Percentiles rank a stretch among this genome's conserved stretches.
phyloP scores from a whole-genome alignment of 169 alveolate species.

The Cryptosporidium parvum region DNA sequence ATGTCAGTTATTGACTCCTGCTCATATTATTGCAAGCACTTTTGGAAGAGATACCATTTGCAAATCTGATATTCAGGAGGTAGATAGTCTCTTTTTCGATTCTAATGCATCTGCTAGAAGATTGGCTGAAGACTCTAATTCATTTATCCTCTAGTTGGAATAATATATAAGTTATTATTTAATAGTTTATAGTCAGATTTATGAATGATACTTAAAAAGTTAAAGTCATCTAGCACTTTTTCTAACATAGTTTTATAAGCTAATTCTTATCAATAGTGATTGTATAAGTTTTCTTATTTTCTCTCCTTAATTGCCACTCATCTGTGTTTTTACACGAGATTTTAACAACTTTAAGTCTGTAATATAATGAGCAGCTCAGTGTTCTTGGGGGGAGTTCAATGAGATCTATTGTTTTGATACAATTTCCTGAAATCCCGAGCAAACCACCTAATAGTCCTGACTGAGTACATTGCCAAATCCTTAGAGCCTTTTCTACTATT shows the following conservation, averaged over 20 bases:
- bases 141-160: constrained; percentile 83
- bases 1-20: constrained; percentile 96
- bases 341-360: constrained; percentile 78
- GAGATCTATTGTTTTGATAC: constrained; percentile 42
- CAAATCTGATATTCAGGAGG: constrained; percentile 93
- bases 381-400: constrained; percentile 38
- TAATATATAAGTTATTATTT: not conserved
- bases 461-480: constrained; percentile 78
- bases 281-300: constrained; percentile 83
- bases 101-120: constrained; percentile 96
- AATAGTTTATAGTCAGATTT: not conserved
- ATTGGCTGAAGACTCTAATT: constrained; percentile 92
- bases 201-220: not conserved
- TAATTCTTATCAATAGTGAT: constrained; percentile 75
- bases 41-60: constrained; percentile 91
- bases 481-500: constrained; percentile 68
- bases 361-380: constrained; percentile 20
- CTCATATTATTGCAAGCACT: constrained; percentile 94
- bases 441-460: constrained; percentile 76
- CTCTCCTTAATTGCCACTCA: constrained; percentile 84
- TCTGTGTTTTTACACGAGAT: constrained; percentile 81
- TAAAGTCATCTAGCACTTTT: not conserved
- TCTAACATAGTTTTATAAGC: not conserved
- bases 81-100: constrained; percentile 95
- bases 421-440: constrained; percentile 73